Base-by-base conservation (phyloP, 352 stramenopile species). In the Pythium chondricola region DNA sequence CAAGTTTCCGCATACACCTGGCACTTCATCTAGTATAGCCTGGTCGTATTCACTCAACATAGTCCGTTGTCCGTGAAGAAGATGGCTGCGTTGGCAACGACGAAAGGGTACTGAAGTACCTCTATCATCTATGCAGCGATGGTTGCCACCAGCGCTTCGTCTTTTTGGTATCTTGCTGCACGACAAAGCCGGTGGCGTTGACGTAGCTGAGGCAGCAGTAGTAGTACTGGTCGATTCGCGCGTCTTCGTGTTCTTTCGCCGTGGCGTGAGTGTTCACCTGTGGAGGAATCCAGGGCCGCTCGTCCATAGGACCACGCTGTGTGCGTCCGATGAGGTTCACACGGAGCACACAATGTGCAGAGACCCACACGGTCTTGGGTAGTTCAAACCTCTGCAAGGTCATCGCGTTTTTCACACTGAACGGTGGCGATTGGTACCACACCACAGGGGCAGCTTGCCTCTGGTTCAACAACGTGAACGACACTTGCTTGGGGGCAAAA, bases 151-250 rank as follows among this genome's bases (percentile, higher is more conserved):
- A 58, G 16, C 43, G 35, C 29, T 31, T 38, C 1, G 41, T 6
- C 26, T 58, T 58, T 3, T 25, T 18, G 4, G 50, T 26, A 5
- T 58, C 42, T 18, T 51, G 41, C 20, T 37, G 50, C 14, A 51
- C 37, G 18, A 58, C 50, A 41, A 53, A 53, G 0, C 54, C 54
- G 9, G 44, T 17, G 13, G 56, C 71, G 33, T 69, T 65, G 41
- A 89, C 65, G 62, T 85, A 88, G 52, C 75, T 92, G 36, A 92
- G 69, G 26, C 80, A 92, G 49, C 70, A 82, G 46, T 87, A 92
- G 48, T 86, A 92, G 1, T 35, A 10, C 4, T 22, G 20, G 7
- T 37, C 13, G 4, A 18, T n/a, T 38, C 21, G 13, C 16, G 26
- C 21, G 6, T n/a, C 25, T 17, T 25, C 6, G 22, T 48, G 22